These are phyloP conservation scores for Zangia roseola DNA, from an alignment of 768 basidiomycete species.

Conservation along the genomic window DNA sequence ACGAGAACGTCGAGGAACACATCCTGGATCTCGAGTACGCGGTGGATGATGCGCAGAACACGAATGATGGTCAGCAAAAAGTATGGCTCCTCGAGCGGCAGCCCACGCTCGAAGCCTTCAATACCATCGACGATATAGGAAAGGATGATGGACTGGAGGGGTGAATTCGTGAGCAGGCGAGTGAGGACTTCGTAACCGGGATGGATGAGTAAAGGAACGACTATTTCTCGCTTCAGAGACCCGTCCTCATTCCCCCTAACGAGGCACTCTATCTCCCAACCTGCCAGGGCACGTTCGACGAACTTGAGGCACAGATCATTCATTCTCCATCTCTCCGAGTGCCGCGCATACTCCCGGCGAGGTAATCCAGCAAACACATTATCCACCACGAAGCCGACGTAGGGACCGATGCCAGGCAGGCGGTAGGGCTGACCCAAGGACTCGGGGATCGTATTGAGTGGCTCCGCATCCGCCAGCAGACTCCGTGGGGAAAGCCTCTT, in stretches of 20 bases:
- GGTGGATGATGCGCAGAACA: slow-evolving; percentile 76
- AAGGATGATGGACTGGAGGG: slow-evolving; percentile 71
- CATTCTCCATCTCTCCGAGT: slow-evolving; percentile 81
- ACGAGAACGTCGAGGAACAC: slow-evolving; percentile 88
- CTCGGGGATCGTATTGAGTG: slow-evolving; percentile 77
- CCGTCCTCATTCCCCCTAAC: slow-evolving; percentile 56
- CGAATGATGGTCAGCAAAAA: slow-evolving; percentile 77
- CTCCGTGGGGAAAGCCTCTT: slow-evolving; percentile 66
- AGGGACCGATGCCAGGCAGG: slow-evolving; percentile 77
- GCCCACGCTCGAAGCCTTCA: slow-evolving; percentile 68
- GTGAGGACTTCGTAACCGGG: slow-evolving; percentile 88
- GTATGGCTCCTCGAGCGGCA: slow-evolving; percentile 66
- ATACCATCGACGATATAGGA: slow-evolving; percentile 81
- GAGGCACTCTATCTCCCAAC: slow-evolving; percentile 77
- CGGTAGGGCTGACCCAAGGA: slow-evolving; percentile 78
- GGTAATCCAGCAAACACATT: slow-evolving; percentile 81
- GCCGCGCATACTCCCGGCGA: slow-evolving; percentile 69
- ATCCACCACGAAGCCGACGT: slow-evolving; percentile 84
- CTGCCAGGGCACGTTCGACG: slow-evolving; percentile 79
- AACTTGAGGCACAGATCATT: slow-evolving; percentile 84
- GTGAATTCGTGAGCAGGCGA: slow-evolving; percentile 68
- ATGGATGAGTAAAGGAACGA: slow-evolving; percentile 63
- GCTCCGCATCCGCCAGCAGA: slow-evolving; percentile 54
- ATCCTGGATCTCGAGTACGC: slow-evolving; percentile 82
- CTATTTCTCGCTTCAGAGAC: slow-evolving; percentile 46